Base-by-base conservation (phyloP, 257 asterid species). In the Solanum commersonii region DNA sequence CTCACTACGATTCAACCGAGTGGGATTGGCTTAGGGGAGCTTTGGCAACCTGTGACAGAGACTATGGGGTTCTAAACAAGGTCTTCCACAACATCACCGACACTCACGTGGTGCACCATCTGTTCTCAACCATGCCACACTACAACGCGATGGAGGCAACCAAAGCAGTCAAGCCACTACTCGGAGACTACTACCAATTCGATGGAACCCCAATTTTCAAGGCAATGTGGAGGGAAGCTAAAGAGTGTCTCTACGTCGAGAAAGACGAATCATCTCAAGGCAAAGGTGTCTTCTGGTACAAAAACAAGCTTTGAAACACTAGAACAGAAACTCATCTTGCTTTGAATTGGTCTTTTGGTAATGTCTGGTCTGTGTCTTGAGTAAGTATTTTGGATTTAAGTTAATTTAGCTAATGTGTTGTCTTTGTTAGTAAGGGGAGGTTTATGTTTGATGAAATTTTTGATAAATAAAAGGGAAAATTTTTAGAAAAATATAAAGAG, bases 21-120 rank as follows among this genome's bases (percentile, higher is more conserved):
- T 94, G 98, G 96, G 96, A 94, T 71, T 94, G 98, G 98, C 93
- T 94, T 40, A 90, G 95, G 88, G 96, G 97, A 68, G 95, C 98
- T n/a, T 87, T 94, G 90, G 95, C 98, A 6, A 94, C 96, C 5
- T 90, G 92, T 7, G 98, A 94, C 42, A 87, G 98, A 88, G 96
- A 94, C 86, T 94, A 93, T 12, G 95, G 98, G 0, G 87, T 94
- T 63, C 89, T 94, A 73, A 94, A 93, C 87, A 93, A 92, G 83
- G 94, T 94, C 6, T 94, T 94, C 91, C 98, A 94, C 65, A 93
- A 94, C 90, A 94, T 94, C 67, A 93, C 95, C 0, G 98, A 94
- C 72, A 93, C 98, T 7, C 98, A 94, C 22, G 94, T 94, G 38
- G 93, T 94, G 18, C 98, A 94, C 84, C 98, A 94, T 88, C 91